A percentile compares a stretch with the other conserved stretches of the same genome.
Evolutionary conservation across 2,329 filamentous ascomycete genomes (phyloP).

Genomic region (Erysiphe pulchra): DNA sequence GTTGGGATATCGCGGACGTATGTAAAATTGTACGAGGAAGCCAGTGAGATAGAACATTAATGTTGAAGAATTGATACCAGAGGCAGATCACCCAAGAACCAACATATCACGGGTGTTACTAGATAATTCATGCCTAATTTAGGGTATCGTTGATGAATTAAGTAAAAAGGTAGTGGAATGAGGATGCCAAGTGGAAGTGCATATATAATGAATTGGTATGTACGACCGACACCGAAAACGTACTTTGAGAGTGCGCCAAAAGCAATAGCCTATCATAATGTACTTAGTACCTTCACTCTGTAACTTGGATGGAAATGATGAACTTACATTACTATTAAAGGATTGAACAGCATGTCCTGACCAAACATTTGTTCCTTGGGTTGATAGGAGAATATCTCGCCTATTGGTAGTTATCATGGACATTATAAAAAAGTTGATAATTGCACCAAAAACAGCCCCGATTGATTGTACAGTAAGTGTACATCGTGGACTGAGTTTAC

Average conservation of each 20-base stretch:
- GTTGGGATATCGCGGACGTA: slow-evolving; percentile 13
- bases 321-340: slow-evolving; percentile 8
- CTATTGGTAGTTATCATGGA: too few species aligned
- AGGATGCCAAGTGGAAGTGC: slow-evolving; percentile 12
- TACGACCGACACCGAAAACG: slow-evolving; percentile 17
- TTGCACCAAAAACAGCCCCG: too few species aligned
- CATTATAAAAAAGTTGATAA: too few species aligned
- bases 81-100: slow-evolving; percentile 18
- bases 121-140: slow-evolving; percentile 13
- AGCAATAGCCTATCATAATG: slow-evolving; percentile 11
- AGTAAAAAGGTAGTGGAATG: slow-evolving; percentile 96
- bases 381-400: too few species aligned
- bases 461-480: too few species aligned
- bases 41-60: slow-evolving; percentile 14
- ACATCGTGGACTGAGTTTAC: too few species aligned
- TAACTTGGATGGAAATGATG: slow-evolving; percentile 19
- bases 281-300: slow-evolving; percentile 12
- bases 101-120: slow-evolving; percentile 19
- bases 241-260: slow-evolving; percentile 17
- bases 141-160: slow-evolving; percentile 55
- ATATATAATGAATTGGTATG: slow-evolving; percentile 11
- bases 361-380: too few species aligned
- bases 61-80: slow-evolving; percentile 17
- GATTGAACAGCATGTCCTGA: too few species aligned
- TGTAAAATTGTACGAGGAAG: slow-evolving; percentile 15